These are phyloP conservation scores for Rhodamnia argentea DNA, from an alignment of 345 rosid species.

Conservation along the genomic window DNA sequence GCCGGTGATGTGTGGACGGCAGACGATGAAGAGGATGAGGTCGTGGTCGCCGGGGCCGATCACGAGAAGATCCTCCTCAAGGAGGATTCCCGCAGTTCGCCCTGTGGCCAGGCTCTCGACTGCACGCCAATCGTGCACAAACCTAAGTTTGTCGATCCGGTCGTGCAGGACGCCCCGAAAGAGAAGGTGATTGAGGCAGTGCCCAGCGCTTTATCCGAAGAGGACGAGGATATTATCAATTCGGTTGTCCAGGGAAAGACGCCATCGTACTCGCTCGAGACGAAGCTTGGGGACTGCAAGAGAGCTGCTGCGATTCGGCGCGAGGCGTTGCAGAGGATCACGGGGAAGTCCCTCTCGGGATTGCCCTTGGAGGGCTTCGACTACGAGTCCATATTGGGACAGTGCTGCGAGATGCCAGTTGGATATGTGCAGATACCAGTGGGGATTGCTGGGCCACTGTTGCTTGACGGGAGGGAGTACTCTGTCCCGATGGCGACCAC, in stretches of 20 bases:
- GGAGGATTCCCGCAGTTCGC: constrained; percentile 23
- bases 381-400: constrained; percentile 55
- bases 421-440: constrained; percentile 75
- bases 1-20: constrained; percentile 37
- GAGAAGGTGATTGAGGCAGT: constrained; percentile 2
- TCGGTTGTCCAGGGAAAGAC: constrained; percentile 35
- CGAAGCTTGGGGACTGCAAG: constrained; percentile 53
- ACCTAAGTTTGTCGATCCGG: background rate
- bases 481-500: constrained; percentile 75
- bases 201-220: constrained; percentile 7
- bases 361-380: constrained; percentile 60
- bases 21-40: constrained; percentile 33
- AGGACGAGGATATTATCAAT: constrained; percentile 42
- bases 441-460: constrained; percentile 66
- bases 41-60: background rate
- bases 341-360: constrained; percentile 43
- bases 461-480: constrained; percentile 50
- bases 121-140: constrained; percentile 6
- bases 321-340: constrained; percentile 43
- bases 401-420: constrained; percentile 76
- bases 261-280: constrained; percentile 54
- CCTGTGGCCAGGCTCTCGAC: constrained; percentile 45
- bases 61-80: constrained; percentile 10
- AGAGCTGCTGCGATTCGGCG: constrained; percentile 52
- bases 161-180: background rate